Conservation (phyloP, 2,329 filamentous ascomycete species). For the Diaporthe citriasiana region DNA sequence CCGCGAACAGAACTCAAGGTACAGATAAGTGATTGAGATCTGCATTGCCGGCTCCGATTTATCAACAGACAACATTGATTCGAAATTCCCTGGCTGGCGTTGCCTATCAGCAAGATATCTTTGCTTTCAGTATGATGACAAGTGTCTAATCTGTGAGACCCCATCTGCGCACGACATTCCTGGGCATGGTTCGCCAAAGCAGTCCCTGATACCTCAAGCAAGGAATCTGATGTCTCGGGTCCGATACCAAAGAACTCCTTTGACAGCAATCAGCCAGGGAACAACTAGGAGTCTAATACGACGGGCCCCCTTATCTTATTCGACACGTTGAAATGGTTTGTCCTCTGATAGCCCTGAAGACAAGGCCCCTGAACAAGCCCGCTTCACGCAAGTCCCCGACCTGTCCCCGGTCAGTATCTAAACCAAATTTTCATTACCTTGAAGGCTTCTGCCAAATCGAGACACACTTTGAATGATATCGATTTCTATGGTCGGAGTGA, state of each 20-base stretch:
- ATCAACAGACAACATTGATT: slow-evolving; percentile 12
- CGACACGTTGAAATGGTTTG: background rate
- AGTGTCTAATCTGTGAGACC: background rate
- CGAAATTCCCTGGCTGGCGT: background rate
- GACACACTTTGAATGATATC: background rate
- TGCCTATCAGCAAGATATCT: slow-evolving; percentile 1
- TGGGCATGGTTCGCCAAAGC: background rate
- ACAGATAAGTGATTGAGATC: background rate
- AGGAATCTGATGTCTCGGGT: background rate
- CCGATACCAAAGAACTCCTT: background rate
- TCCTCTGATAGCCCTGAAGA: background rate
- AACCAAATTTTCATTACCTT: background rate
- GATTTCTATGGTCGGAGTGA: background rate
- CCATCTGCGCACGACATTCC: slow-evolving; percentile 2
- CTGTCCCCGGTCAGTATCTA: slow-evolving; percentile 7
- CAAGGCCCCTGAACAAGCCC: background rate
- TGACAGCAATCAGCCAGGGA: background rate
- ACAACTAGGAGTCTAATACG: slow-evolving; percentile 1
- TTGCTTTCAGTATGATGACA: background rate
- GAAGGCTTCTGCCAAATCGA: background rate
- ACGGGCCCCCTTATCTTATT: background rate
- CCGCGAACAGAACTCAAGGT: slow-evolving; percentile 1
- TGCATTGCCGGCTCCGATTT: background rate
- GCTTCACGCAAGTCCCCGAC: background rate
- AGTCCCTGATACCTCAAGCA: background rate